A percentile compares a stretch with the other conserved stretches of the same genome.
These are phyloP conservation scores for Geotrichum fermentans DNA, from an alignment of 1,139 yeast species.

Conservation along the genomic window DNA sequence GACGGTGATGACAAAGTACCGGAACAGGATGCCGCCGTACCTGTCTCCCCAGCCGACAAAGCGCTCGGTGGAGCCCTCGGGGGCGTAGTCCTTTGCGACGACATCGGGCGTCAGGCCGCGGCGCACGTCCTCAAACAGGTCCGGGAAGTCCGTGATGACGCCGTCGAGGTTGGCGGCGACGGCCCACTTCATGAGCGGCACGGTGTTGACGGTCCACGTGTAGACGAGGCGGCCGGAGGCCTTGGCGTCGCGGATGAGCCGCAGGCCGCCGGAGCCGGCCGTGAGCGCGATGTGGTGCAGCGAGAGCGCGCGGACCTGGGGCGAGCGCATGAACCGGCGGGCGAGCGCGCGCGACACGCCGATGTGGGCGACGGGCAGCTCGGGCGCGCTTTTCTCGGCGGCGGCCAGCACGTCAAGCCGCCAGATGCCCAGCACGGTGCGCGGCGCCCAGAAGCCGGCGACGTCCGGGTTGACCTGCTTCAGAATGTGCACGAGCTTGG, in stretches of 20 bases:
- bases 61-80: background rate
- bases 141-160: constrained; percentile 58
- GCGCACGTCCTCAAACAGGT: constrained; percentile 25
- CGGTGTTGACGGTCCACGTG: constrained; percentile 76
- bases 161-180: constrained; percentile 53
- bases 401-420: constrained; percentile 57
- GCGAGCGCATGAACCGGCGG: constrained; percentile 33
- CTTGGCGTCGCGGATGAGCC: constrained; percentile 38
- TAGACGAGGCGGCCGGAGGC: constrained; percentile 51
- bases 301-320: constrained; percentile 33
- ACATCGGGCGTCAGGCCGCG: constrained; percentile 21
- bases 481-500: constrained; percentile 50
- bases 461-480: constrained; percentile 47
- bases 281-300: constrained; percentile 42
- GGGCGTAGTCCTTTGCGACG: constrained; percentile 23
- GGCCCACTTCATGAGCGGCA: constrained; percentile 42
- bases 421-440: constrained; percentile 82
- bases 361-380: constrained; percentile 50
- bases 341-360: constrained; percentile 44
- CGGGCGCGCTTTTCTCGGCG: constrained; percentile 42
- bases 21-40: constrained; percentile 3
- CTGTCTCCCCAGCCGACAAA: constrained; percentile 12
- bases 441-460: constrained; percentile 56
- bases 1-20: constrained; percentile 4
- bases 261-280: constrained; percentile 39